Evolutionary conservation across 2,329 filamentous ascomycete species (phyloP).

Genomic region (Aureobasidium sp.): DNA sequence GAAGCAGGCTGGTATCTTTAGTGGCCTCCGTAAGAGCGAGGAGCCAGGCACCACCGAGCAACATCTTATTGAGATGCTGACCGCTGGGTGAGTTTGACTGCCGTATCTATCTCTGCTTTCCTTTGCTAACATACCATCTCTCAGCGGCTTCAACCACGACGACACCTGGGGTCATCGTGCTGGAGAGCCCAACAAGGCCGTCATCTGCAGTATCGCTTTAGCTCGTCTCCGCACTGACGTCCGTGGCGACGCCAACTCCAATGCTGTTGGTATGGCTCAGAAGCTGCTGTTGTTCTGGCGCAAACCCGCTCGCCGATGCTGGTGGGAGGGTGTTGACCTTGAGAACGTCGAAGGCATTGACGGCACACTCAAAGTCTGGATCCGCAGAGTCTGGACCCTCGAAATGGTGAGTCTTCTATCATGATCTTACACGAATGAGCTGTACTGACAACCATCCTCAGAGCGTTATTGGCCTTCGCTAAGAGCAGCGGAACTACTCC

Average conservation of each 20-base stretch:
- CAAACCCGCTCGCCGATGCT: slow-evolving; percentile 90
- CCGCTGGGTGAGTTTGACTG: slow-evolving; percentile 67
- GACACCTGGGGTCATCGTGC: slow-evolving; percentile 94
- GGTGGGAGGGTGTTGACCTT: slow-evolving; percentile 97
- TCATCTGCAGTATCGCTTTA: slow-evolving; percentile 92
- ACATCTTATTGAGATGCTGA: slow-evolving; percentile 98
- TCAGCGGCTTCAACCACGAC: slow-evolving; percentile 89
- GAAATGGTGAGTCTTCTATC: slow-evolving; percentile 61
- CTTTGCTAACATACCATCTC: neutral
- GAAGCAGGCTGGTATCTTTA: slow-evolving; percentile 90
- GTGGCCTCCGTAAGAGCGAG: slow-evolving; percentile 86
- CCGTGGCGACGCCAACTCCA: slow-evolving; percentile 54
- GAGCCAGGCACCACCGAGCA: slow-evolving; percentile 95
- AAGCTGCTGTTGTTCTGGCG: slow-evolving; percentile 97
- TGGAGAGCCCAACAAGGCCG: slow-evolving; percentile 96
- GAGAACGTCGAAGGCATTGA: slow-evolving; percentile 83
- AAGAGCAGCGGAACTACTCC: neutral
- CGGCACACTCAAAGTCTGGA: slow-evolving; percentile 94
- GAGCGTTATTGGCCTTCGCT: slow-evolving; percentile 23
- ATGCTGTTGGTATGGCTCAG: slow-evolving; percentile 92
- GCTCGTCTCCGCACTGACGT: slow-evolving; percentile 91
- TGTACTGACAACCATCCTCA: slow-evolving; percentile 1
- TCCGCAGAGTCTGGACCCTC: slow-evolving; percentile 92
- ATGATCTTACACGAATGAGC: neutral
- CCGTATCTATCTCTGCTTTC: neutral